These are phyloP conservation scores for Chamaecrista fasciculata DNA, from an alignment of 306 rosid genomes.

Conservation along the genomic window DNA sequence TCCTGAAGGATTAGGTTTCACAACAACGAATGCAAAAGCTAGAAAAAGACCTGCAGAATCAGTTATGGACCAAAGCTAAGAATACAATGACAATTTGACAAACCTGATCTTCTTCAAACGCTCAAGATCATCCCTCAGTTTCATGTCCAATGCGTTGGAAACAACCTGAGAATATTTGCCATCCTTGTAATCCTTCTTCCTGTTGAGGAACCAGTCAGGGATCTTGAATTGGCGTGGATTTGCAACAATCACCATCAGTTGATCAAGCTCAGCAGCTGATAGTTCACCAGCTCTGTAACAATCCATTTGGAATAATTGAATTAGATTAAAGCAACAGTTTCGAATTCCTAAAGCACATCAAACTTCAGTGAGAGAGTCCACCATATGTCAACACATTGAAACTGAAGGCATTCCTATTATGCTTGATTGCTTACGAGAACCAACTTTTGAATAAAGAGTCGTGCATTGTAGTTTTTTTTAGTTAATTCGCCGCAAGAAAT, in stretches of 20 bases:
- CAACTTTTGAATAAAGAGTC: not conserved
- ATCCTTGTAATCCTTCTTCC: constrained; percentile 81
- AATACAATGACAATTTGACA: not conserved
- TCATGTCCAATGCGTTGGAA: constrained; percentile 75
- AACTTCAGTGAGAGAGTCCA: not conserved
- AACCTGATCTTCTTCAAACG: constrained; percentile 82
- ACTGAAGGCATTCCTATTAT: not conserved
- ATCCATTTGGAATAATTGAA: not conserved
- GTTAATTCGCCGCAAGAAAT: not conserved
- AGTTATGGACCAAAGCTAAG: not conserved
- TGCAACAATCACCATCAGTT: constrained; percentile 55
- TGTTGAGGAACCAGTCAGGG: constrained; percentile 77
- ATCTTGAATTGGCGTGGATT: constrained; percentile 74
- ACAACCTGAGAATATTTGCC: constrained; percentile 72
- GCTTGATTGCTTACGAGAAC: not conserved
- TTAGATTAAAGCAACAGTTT: not conserved
- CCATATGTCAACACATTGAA: not conserved
- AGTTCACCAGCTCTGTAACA: constrained; percentile 68
- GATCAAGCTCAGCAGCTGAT: constrained; percentile 57
- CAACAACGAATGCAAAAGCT: too few relatives aligned
- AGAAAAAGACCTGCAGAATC: not conserved
- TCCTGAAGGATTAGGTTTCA: not conserved
- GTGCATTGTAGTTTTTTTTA: not conserved
- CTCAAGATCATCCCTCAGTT: constrained; percentile 79
- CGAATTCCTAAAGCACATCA: not conserved